Conservation (phyloP, 2,329 filamentous ascomycete species). For the Clarireedia paspali region DNA sequence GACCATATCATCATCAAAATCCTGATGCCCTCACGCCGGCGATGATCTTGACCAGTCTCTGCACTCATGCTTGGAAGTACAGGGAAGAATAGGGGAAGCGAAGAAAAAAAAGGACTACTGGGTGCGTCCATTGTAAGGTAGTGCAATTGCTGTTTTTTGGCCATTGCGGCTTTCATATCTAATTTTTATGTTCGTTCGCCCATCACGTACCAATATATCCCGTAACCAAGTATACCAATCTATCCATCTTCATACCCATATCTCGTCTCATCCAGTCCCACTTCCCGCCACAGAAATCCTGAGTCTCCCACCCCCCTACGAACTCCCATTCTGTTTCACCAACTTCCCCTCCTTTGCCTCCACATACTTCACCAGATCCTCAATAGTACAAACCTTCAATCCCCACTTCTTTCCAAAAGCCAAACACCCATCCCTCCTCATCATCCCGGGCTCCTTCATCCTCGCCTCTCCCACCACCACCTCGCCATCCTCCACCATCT, state of each 20-base stretch:
- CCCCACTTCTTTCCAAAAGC: conserved; percentile 83
- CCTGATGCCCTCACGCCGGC: no score
- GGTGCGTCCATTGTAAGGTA: background rate
- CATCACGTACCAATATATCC: background rate
- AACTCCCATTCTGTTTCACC: conserved; percentile 17
- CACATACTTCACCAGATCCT: conserved; percentile 68
- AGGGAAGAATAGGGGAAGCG: no score
- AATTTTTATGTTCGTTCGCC: background rate
- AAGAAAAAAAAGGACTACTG: no score
- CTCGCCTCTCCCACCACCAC: conserved; percentile 61
- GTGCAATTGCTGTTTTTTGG: background rate
- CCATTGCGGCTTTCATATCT: background rate
- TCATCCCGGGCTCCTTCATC: conserved; percentile 70
- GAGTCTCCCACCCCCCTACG: conserved; percentile 4
- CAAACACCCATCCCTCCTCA: conserved; percentile 82
- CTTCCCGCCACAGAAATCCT: background rate
- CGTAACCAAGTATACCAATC: background rate
- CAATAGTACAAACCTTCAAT: conserved; percentile 90
- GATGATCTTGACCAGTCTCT: no score
- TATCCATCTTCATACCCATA: background rate
- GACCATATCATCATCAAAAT: no score
- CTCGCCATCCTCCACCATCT: conserved; percentile 80
- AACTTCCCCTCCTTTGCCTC: conserved; percentile 27
- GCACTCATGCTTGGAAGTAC: no score
- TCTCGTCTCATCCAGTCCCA: background rate